These are phyloP conservation scores for Rutstroemia sp. DNA, from an alignment of 2,329 filamentous ascomycete genomes.

Conservation along the genomic window DNA sequence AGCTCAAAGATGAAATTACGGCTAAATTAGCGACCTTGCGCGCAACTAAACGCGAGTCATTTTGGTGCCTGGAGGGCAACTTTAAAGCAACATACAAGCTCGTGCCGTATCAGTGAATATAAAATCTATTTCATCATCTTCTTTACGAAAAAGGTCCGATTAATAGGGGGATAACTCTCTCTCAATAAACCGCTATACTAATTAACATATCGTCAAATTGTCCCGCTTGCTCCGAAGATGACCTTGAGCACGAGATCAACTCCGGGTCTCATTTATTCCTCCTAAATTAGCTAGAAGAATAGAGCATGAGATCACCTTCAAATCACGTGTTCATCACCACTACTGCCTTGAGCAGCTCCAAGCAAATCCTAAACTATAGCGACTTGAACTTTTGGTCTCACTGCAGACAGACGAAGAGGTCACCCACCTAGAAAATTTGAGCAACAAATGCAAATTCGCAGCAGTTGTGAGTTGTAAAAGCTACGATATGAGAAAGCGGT, in stretches of 20 bases:
- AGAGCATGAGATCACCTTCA: background rate
- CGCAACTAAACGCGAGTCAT: constrained; percentile 8
- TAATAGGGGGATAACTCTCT: too few species aligned
- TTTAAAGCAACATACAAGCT: too few species aligned
- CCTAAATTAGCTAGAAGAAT: background rate
- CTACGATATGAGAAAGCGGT: too few species aligned
- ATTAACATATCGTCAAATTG: background rate
- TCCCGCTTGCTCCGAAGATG: background rate
- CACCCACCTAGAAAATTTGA: too few species aligned
- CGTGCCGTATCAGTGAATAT: too few species aligned
- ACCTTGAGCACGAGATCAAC: too few species aligned
- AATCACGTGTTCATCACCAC: background rate
- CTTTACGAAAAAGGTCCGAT: too few species aligned
- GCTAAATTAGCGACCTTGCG: background rate
- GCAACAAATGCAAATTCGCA: too few species aligned
- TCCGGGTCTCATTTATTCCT: background rate
- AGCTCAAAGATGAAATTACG: constrained; percentile 7
- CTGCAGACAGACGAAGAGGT: background rate
- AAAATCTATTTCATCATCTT: too few species aligned
- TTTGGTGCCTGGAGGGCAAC: constrained; percentile 4
- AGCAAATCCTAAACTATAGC: background rate
- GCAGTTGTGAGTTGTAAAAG: too few species aligned
- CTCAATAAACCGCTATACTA: too few species aligned
- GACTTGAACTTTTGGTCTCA: background rate
- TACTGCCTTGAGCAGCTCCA: too few species aligned